phyloP scores from a whole-genome alignment of 1,284 basidiomycete species.

The Rhodotorula glutinis region DNA sequence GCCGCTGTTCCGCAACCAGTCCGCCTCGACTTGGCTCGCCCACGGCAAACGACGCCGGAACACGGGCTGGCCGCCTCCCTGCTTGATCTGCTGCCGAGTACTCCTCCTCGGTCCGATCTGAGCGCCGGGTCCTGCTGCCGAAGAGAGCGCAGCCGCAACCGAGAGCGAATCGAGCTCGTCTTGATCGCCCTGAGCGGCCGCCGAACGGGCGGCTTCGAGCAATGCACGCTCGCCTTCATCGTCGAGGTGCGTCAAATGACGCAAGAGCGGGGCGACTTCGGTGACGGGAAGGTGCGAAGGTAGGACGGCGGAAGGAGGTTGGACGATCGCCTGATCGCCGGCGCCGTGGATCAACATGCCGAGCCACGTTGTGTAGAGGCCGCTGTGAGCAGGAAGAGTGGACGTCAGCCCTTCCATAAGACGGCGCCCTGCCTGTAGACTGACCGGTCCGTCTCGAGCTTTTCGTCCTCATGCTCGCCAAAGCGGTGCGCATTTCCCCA shows the following conservation, averaged over 20 bases:
- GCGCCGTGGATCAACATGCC: slow-evolving; percentile 4
- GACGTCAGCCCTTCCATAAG: neutral
- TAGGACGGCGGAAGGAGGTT: slow-evolving; percentile 11
- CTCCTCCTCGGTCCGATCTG: slow-evolving; percentile 1
- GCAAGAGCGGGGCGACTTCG: slow-evolving; percentile 60
- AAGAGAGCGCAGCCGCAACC: neutral
- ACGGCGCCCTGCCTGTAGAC: neutral
- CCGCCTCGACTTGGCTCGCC: slow-evolving; percentile 10
- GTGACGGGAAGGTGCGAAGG: slow-evolving; percentile 47
- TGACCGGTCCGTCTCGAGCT: slow-evolving; percentile 15
- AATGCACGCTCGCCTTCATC: slow-evolving; percentile 52
- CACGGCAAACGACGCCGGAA: slow-evolving; percentile 7
- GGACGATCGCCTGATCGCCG: slow-evolving; percentile 9
- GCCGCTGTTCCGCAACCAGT: slow-evolving; percentile 22
- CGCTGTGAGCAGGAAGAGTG: slow-evolving; percentile 1
- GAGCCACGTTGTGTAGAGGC: slow-evolving; percentile 3
- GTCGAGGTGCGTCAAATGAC: slow-evolving; percentile 65
- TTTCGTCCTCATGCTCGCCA: slow-evolving; percentile 2
- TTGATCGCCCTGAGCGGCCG: neutral
- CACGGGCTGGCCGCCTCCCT: slow-evolving; percentile 1
- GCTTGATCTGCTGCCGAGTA: slow-evolving; percentile 2
- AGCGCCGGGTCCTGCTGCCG: neutral
- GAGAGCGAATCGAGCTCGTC: neutral
- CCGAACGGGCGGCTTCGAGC: neutral
- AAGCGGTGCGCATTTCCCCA: neutral